Percentiles rank a stretch among this genome's conserved stretches.
Evolutionary conservation across 2,329 filamentous ascomycete genomes (phyloP).

Genomic region (Zymoseptoria passerinii): DNA sequence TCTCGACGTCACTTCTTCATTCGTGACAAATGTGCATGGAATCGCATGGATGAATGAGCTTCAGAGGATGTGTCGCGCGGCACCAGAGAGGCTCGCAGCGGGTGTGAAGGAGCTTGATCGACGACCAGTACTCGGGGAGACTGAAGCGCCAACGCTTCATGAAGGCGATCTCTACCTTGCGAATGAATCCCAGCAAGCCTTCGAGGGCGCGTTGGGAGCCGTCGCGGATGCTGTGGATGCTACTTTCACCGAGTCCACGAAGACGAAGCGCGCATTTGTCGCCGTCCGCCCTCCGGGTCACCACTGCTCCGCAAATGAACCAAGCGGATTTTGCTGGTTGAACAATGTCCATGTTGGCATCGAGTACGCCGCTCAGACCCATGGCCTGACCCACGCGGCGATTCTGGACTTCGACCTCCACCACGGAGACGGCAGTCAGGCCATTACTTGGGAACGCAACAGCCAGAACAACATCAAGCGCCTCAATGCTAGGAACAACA

Average conservation of each 20-base stretch:
- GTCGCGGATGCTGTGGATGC: conserved; percentile 88
- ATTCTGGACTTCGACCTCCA: conserved; percentile 91
- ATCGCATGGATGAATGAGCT: conserved; percentile 90
- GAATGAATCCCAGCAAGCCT: conserved; percentile 72
- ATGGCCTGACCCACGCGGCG: conserved; percentile 85
- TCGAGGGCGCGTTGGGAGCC: conserved; percentile 85
- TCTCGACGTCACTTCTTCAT: conserved; percentile 62
- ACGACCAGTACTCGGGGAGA: conserved; percentile 20
- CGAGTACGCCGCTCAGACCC: conserved; percentile 72
- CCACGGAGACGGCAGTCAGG: conserved; percentile 90
- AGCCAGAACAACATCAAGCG: conserved; percentile 46
- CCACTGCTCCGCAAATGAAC: conserved; percentile 81
- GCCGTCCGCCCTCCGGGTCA: conserved; percentile 89
- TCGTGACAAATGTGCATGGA: conserved; percentile 86
- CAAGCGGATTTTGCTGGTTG: conserved; percentile 96
- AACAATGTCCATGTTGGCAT: conserved; percentile 98
- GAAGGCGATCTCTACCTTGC: conserved; percentile 89
- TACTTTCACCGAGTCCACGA: conserved; percentile 53
- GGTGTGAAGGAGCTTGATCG: conserved; percentile 71
- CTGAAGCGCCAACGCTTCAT: conserved; percentile 60
- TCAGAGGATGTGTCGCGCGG: conserved; percentile 71
- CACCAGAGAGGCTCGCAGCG: conserved; percentile 67
- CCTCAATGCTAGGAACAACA: conserved; percentile 23
- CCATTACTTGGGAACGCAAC: conserved; percentile 89
- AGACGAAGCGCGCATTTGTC: conserved; percentile 62